These are phyloP conservation scores for Hyphopichia wangnamkhiaoensis DNA, from an alignment of 1,139 yeast genomes.

Conservation along the genomic window DNA sequence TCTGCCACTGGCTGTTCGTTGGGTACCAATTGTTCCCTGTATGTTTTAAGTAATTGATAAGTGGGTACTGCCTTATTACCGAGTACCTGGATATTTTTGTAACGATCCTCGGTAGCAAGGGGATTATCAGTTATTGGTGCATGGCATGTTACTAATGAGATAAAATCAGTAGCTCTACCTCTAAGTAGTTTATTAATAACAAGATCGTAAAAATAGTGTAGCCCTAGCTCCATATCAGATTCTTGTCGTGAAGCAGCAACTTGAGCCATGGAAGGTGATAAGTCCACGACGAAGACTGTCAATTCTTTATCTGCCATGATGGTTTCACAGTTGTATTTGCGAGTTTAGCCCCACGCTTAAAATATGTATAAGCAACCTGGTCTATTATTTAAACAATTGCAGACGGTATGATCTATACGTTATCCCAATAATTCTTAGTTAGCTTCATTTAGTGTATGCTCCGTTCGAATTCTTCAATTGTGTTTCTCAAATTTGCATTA, in stretches of 20 bases:
- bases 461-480: too few species aligned
- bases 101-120: constrained; percentile 19
- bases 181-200: constrained; percentile 44
- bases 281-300: constrained; percentile 57
- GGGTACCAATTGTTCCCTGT: constrained; percentile 9
- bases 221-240: constrained; percentile 37
- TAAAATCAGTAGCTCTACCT: constrained; percentile 58
- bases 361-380: too few species aligned
- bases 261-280: constrained; percentile 44
- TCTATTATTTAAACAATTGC: too few species aligned
- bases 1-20: constrained; percentile 9
- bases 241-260: constrained; percentile 17
- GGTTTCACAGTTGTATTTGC: neutral
- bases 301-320: constrained; percentile 44
- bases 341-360: too few species aligned
- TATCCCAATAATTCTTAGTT: too few species aligned
- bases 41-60: constrained; percentile 20
- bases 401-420: too few species aligned
- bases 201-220: constrained; percentile 43
- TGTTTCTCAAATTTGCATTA: neutral
- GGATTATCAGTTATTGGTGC: constrained; percentile 25
- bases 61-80: constrained; percentile 24
- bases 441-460: too few species aligned
- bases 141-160: constrained; percentile 48
- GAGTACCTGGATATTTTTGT: constrained; percentile 28